Percentiles rank a stretch among this genome's conserved stretches.
phyloP scores from a whole-genome alignment of 1,284 basidiomycete species.

The Mycosarcoma mackinlayi region DNA sequence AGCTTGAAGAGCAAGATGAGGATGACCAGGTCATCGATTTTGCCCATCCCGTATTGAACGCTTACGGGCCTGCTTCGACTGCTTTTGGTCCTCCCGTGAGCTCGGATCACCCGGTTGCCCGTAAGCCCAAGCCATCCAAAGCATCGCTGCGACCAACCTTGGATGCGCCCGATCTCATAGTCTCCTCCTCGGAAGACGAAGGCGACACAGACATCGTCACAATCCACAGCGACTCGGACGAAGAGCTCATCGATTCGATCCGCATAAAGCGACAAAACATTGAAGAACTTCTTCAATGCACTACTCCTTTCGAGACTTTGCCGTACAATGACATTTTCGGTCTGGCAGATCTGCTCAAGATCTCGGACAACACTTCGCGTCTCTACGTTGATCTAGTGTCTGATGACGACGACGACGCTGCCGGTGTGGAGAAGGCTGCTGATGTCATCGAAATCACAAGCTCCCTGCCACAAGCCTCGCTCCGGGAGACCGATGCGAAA shows the following conservation, averaged over 20 bases:
- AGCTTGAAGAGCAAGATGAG: constrained; percentile 18
- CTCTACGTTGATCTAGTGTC: constrained; percentile 45
- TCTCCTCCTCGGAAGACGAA: constrained; percentile 30
- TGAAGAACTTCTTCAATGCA: constrained; percentile 36
- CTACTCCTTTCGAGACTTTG: constrained; percentile 38
- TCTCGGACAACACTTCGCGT: constrained; percentile 18
- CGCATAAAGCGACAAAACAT: constrained; percentile 40
- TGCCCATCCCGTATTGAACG: constrained; percentile 25
- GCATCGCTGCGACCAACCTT: not conserved
- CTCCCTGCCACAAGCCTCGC: no score
- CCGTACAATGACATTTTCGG: constrained; percentile 48
- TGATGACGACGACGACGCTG: constrained; percentile 17
- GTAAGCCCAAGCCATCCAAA: no score
- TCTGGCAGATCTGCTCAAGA: constrained; percentile 34
- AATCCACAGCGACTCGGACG: constrained; percentile 40
- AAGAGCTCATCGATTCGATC: constrained; percentile 34
- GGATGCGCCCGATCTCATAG: constrained; percentile 1
- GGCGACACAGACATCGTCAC: constrained; percentile 33
- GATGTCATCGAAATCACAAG: not conserved
- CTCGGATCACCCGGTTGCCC: no score
- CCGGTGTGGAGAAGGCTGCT: not conserved
- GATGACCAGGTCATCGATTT: constrained; percentile 45
- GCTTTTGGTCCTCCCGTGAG: no score
- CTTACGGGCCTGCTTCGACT: not conserved
- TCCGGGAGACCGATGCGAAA: no score